Conservation (phyloP, 805 yeast species). For the Suhomyces sp. region DNA sequence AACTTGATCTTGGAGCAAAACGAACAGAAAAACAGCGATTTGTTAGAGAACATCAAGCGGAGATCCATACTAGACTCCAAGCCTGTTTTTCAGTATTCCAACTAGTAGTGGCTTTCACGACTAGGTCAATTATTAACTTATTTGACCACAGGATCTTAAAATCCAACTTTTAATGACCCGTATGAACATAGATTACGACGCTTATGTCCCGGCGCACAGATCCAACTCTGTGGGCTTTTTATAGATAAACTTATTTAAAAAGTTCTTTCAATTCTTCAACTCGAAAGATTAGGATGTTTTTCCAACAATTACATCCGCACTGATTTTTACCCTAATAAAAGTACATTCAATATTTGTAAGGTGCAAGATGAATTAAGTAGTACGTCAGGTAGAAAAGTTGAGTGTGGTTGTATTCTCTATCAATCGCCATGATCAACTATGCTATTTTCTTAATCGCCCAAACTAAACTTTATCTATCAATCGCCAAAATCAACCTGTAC, state of each 20-base stretch:
- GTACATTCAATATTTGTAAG: neutral
- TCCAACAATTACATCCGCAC: conserved; percentile 14
- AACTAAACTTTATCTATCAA: too few species aligned
- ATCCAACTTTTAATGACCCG: conserved; percentile 39
- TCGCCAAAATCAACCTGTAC: too few species aligned
- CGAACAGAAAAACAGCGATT: conserved; percentile 27
- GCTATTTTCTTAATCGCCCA: too few species aligned
- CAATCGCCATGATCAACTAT: too few species aligned
- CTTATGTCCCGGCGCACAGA: conserved; percentile 11
- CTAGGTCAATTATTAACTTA: neutral
- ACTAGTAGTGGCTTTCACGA: conserved; percentile 11
- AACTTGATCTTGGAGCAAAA: conserved; percentile 82
- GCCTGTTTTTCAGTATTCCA: conserved; percentile 31
- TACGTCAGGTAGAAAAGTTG: too few species aligned
- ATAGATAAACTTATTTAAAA: conserved; percentile 8
- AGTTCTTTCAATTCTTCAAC: conserved; percentile 14
- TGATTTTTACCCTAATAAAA: neutral
- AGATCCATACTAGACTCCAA: conserved; percentile 19
- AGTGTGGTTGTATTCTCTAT: too few species aligned
- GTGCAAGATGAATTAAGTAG: too few species aligned
- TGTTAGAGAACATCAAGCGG: conserved; percentile 27
- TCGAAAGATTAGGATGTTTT: conserved; percentile 12
- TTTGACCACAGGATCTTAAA: conserved; percentile 15
- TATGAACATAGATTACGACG: conserved; percentile 16
- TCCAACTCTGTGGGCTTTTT: conserved; percentile 10